Percentiles rank a stretch among this genome's conserved stretches.
phyloP scores from a whole-genome alignment of 805 yeast genomes.

The Pichia nakasei region DNA sequence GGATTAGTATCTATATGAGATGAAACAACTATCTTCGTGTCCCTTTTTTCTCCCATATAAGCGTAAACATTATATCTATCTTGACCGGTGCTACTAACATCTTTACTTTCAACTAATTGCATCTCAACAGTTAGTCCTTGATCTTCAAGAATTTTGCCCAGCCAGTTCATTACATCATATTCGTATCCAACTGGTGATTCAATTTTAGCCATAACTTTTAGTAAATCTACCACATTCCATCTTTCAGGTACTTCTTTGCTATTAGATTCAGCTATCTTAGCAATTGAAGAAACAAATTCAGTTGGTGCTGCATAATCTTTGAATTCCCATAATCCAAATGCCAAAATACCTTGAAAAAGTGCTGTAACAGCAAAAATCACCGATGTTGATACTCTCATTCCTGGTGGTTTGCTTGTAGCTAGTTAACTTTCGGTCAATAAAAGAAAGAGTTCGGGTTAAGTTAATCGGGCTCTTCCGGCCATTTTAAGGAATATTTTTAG shows the following conservation, averaged over 20 bases:
- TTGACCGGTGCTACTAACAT: not conserved
- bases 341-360: too few species aligned
- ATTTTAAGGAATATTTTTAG: too few species aligned
- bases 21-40: constrained; percentile 40
- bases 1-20: constrained; percentile 70
- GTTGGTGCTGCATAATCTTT: too few species aligned
- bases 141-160: constrained; percentile 16
- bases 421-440: too few species aligned
- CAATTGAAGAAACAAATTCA: too few species aligned
- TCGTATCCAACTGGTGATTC: constrained; percentile 1
- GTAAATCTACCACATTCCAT: not conserved
- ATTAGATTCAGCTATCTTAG: too few species aligned
- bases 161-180: not conserved
- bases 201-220: not conserved
- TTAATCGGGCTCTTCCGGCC: too few species aligned
- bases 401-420: too few species aligned
- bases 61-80: constrained; percentile 39
- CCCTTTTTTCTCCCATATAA: constrained; percentile 36
- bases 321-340: too few species aligned
- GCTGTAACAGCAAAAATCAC: too few species aligned
- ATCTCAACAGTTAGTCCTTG: constrained; percentile 50
- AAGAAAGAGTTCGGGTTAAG: too few species aligned
- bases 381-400: too few species aligned
- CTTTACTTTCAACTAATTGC: constrained; percentile 4
- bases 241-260: not conserved